These are phyloP conservation scores for Sporobolomyces roseus DNA, from an alignment of 768 basidiomycete genomes.

Conservation along the genomic window DNA sequence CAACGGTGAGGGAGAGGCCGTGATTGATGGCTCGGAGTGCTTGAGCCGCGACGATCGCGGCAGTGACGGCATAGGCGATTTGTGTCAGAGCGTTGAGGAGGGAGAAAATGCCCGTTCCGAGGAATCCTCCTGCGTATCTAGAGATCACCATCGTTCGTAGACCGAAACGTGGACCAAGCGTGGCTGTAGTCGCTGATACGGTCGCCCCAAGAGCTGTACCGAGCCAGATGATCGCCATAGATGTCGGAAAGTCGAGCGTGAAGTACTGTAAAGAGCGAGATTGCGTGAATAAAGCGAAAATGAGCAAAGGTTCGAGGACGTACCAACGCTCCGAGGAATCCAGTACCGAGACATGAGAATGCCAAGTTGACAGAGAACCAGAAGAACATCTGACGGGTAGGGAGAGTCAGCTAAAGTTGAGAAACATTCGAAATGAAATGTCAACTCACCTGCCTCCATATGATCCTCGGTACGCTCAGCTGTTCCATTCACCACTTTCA, in stretches of 20 bases:
- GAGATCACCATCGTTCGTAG: constrained; percentile 47
- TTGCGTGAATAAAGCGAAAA: background rate
- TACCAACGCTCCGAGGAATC: constrained; percentile 54
- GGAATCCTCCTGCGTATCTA: constrained; percentile 10
- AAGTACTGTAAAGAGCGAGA: constrained; percentile 46
- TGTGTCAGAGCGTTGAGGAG: constrained; percentile 59
- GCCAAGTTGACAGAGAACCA: constrained; percentile 56
- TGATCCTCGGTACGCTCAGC: constrained; percentile 11
- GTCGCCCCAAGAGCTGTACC: constrained; percentile 54
- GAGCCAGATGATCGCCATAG: constrained; percentile 54
- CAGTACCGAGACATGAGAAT: constrained; percentile 56
- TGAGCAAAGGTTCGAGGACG: background rate
- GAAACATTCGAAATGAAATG: background rate
- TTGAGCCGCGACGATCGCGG: constrained; percentile 59
- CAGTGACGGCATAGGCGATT: constrained; percentile 55
- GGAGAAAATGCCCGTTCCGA: constrained; percentile 51
- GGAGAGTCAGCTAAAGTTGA: background rate
- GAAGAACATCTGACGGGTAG: constrained; percentile 36
- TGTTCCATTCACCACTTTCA: background rate
- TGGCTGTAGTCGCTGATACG: constrained; percentile 57
- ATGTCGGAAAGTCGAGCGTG: constrained; percentile 55
- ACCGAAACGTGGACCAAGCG: constrained; percentile 57
- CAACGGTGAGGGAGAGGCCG: constrained; percentile 55
- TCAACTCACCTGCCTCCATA: constrained; percentile 14
- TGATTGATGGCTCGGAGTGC: constrained; percentile 53